phyloP scores from a whole-genome alignment of 225 moss, liverwort and hornwort species.

The Rhytidiadelphus loreus region DNA sequence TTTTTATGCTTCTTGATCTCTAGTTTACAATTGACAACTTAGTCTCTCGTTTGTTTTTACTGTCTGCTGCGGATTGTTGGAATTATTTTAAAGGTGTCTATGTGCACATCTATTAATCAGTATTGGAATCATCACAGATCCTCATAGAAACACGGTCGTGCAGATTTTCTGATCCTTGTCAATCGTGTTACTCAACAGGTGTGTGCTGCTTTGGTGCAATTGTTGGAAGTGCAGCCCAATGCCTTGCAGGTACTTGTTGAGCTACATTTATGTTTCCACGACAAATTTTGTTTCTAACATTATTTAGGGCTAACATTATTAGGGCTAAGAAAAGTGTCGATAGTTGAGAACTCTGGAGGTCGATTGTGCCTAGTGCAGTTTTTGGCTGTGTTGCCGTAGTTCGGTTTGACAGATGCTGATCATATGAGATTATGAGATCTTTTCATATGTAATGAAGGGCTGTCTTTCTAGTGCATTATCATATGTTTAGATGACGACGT shows the following conservation, averaged over 20 bases:
- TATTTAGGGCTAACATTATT: not conserved
- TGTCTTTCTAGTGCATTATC: not conserved
- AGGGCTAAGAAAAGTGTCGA: not conserved
- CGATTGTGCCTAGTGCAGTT: not conserved
- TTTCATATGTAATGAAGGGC: not conserved
- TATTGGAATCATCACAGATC: not conserved
- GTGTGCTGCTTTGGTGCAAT: constrained; percentile 89
- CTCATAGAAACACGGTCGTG: not conserved
- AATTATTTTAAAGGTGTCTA: not conserved
- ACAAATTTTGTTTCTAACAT: not conserved
- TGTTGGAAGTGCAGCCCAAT: constrained; percentile 94
- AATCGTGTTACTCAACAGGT: constrained; percentile 38
- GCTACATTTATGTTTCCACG: not conserved
- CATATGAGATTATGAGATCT: not conserved
- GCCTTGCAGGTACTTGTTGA: constrained; percentile 58
- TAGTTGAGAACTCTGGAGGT: not conserved
- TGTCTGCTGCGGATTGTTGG: not conserved
- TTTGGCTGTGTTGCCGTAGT: not conserved
- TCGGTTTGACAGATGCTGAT: not conserved
- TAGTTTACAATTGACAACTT: not conserved
- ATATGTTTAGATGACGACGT: not conserved
- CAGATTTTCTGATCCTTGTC: not conserved
- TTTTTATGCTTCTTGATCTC: not conserved
- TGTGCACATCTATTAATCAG: not conserved
- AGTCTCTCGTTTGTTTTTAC: not conserved